Conservation (phyloP, 805 yeast genomes). For the Candida germanica region DNA sequence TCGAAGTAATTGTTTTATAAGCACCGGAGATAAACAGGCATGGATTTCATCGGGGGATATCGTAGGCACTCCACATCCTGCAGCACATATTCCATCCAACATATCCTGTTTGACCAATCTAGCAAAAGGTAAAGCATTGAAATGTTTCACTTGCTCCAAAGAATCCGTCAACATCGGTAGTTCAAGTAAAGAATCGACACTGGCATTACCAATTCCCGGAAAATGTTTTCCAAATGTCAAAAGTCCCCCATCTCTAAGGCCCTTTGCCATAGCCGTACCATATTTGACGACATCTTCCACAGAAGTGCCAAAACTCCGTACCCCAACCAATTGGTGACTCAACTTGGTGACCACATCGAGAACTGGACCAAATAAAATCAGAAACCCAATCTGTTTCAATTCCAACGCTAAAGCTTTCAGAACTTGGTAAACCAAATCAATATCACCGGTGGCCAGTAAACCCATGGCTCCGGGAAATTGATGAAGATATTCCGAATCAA, state of each 20-base stretch:
- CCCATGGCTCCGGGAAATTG: conserved; percentile 70
- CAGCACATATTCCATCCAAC: conserved; percentile 56
- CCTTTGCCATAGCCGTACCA: conserved; percentile 51
- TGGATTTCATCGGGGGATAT: conserved; percentile 59
- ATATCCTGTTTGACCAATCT: conserved; percentile 42
- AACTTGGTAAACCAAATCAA: conserved; percentile 47
- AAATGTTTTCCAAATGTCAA: conserved; percentile 60
- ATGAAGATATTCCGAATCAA: conserved; percentile 48
- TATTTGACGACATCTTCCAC: conserved; percentile 55
- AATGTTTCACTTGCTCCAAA: conserved; percentile 48
- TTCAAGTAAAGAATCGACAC: conserved; percentile 54
- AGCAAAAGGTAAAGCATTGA: conserved; percentile 51
- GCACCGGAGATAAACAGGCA: conserved; percentile 56
- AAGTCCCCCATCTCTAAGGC: conserved; percentile 52
- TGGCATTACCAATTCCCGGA: conserved; percentile 64
- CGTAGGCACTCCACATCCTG: conserved; percentile 64
- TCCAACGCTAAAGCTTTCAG: conserved; percentile 54
- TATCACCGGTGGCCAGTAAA: conserved; percentile 51
- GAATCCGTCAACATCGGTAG: conserved; percentile 59
- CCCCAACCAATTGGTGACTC: conserved; percentile 56
- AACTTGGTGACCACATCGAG: conserved; percentile 57
- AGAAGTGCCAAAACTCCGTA: conserved; percentile 60
- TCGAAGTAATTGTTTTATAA: conserved; percentile 49
- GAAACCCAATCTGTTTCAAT: conserved; percentile 52
- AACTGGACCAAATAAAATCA: conserved; percentile 58